Evolutionary conservation across 2,329 filamentous ascomycete species (phyloP), one percentile per base, ranked within the genome.

Genomic region (Diaporthe caulivora): DNA sequence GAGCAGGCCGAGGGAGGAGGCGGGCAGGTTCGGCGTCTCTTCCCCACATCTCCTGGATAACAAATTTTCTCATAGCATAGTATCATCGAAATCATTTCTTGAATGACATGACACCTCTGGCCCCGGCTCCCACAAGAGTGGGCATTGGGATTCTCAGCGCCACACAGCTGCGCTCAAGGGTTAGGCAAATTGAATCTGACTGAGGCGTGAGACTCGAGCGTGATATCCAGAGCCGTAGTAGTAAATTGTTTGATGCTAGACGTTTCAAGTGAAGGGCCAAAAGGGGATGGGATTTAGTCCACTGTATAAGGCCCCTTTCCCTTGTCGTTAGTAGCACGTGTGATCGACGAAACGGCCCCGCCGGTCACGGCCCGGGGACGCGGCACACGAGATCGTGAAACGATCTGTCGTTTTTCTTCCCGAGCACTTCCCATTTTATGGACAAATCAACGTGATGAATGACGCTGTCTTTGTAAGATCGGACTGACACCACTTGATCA

Each of bases 11-110:
- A 47, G 53, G 26, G 24, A 60, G 53, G 60, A 51, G 47, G 68
- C 68, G 72, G 51, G 72, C 58, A 53, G 55, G 58, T 57, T 69
- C 68, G 31, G 67, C 54, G 60, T 75, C 64, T 70, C 26, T 34
- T 67, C 26, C 34, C 53, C 62, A 42, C 58, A 21, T 60, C n/a
- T 58, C 64, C 55, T 67, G 58, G 53, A 64, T 69, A 42, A 62
- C 58, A 55, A 21, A 44, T 44, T 67, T 60, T 73, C 49, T 69
- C 70, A 74, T 72, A 72, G 70, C 70, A 70, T 70, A 65, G 54
- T 58, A 55, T 65, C 55, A 51, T 62, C 70, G n/a, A 29, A 71
- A 47, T 47, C 42, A 71, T 65, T 62, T 71, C 31, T 64, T 71
- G 69, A 13, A 53, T 51, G 10, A 31, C 31, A 26, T 21, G 17